phyloP scores from a whole-genome alignment of 2,329 filamentous ascomycete species.

The Biscogniauxia marginata region DNA sequence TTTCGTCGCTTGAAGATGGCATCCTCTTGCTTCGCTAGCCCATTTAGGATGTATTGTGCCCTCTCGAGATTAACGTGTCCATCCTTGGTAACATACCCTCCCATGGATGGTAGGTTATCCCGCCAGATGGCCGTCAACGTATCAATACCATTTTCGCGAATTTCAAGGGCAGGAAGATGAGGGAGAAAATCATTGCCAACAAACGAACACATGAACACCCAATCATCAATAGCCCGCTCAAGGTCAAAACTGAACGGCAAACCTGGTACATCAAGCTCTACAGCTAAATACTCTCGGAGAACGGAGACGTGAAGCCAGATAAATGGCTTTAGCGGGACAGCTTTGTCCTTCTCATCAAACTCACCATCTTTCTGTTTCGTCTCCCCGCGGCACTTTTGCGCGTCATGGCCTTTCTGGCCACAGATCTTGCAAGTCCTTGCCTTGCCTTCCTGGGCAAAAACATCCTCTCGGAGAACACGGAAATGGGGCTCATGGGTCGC shows the following conservation, averaged over 20 bases:
- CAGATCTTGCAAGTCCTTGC: conserved; percentile 82
- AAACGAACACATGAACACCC: conserved; percentile 99
- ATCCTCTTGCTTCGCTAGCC: conserved; percentile 89
- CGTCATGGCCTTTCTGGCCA: conserved; percentile 88
- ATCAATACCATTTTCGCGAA: conserved; percentile 95
- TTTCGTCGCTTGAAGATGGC: conserved; percentile 87
- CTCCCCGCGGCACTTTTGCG: conserved; percentile 78
- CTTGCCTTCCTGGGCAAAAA: conserved; percentile 88
- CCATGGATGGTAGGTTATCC: conserved; percentile 87
- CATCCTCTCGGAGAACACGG: conserved; percentile 91
- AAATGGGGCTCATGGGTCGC: conserved; percentile 98
- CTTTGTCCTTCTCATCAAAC: conserved; percentile 77
- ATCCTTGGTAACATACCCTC: conserved; percentile 94
- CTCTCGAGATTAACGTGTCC: conserved; percentile 84
- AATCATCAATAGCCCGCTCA: conserved; percentile 92
- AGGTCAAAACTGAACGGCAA: conserved; percentile 89
- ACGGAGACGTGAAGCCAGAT: conserved; percentile 97
- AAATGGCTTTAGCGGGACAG: conserved; percentile 77
- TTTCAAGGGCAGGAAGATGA: conserved; percentile 94
- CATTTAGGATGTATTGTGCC: conserved; percentile 84
- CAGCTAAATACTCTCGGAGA: conserved; percentile 86
- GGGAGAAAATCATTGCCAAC: conserved; percentile 98
- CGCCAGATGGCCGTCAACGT: conserved; percentile 96
- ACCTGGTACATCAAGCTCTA: conserved; percentile 80
- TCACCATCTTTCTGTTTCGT: conserved; percentile 76